Conservation (phyloP, 1,284 basidiomycete genomes). For the Ceratobasidium sp. region DNA sequence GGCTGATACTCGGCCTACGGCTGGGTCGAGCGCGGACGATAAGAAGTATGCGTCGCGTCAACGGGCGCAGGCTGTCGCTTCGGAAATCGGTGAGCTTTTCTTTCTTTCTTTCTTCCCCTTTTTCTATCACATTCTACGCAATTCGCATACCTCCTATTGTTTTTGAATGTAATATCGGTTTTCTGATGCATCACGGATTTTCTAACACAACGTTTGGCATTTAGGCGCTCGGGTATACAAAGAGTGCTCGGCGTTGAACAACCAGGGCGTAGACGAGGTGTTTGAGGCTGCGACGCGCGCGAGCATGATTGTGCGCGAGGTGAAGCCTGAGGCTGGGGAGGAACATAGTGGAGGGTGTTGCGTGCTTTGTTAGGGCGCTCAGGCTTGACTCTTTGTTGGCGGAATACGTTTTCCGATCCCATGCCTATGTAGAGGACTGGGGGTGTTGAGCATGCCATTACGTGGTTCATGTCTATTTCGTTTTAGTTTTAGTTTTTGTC, state of each 20-base stretch:
- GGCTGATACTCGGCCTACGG: conserved; percentile 79
- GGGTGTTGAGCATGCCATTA: conserved; percentile 15
- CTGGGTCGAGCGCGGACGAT: conserved; percentile 49
- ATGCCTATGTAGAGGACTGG: too few species aligned
- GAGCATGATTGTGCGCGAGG: conserved; percentile 88
- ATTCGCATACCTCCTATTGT: not conserved
- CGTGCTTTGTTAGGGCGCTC: conserved; percentile 56
- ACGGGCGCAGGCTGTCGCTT: conserved; percentile 46
- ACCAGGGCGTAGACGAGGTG: conserved; percentile 94
- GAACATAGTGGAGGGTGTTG: conserved; percentile 56
- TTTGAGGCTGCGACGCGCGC: conserved; percentile 95
- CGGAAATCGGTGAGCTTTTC: conserved; percentile 46
- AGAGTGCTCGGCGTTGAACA: conserved; percentile 92
- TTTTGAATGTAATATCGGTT: too few species aligned
- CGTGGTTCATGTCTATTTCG: conserved; percentile 11
- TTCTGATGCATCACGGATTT: too few species aligned
- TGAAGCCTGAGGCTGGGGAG: conserved; percentile 63
- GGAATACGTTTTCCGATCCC: not conserved
- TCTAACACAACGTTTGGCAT: too few species aligned
- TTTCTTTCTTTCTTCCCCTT: conserved; percentile 9
- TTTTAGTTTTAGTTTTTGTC: conserved; percentile 23
- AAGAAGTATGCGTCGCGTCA: conserved; percentile 47
- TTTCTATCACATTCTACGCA: conserved; percentile 69
- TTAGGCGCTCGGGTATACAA: conserved; percentile 94
- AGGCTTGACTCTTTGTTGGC: not conserved